Evolutionary conservation across 2,329 filamentous ascomycete species (phyloP).

Genomic region (Fusarium chuoi): DNA sequence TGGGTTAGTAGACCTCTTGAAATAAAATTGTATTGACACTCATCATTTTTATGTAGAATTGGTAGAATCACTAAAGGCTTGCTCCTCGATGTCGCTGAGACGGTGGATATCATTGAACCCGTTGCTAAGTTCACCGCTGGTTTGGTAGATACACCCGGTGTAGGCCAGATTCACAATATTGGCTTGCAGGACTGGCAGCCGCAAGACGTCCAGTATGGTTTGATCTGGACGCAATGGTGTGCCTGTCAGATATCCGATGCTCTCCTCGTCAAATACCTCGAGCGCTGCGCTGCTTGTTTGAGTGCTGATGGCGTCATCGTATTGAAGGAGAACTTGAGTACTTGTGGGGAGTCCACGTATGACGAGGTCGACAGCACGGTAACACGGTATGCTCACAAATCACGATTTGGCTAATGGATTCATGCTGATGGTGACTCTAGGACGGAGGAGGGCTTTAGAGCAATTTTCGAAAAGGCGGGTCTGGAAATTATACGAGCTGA

Average conservation of each 20-base stretch:
- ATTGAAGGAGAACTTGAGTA: neutral
- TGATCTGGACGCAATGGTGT: neutral
- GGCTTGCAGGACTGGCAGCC: neutral
- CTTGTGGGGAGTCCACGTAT: neutral
- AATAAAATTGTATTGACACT: neutral
- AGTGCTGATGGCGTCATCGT: too few relatives aligned
- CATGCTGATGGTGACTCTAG: neutral
- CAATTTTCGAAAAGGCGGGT: neutral
- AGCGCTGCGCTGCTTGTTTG: too few relatives aligned
- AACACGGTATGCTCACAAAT: neutral
- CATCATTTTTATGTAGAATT: neutral
- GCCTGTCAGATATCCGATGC: accelerated
- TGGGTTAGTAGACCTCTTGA: neutral
- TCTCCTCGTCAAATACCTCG: neutral
- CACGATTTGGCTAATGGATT: neutral
- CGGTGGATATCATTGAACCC: neutral
- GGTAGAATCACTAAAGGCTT: neutral
- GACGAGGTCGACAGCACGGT: neutral
- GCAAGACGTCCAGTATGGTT: neutral
- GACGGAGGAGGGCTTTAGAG: neutral
- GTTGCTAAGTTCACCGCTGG: neutral
- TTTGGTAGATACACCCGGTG: neutral
- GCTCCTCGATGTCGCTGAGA: neutral
- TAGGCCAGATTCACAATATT: neutral
- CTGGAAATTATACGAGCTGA: neutral